Conservation (phyloP, 1,284 basidiomycete species). For the Termitomyces sp. region DNA sequence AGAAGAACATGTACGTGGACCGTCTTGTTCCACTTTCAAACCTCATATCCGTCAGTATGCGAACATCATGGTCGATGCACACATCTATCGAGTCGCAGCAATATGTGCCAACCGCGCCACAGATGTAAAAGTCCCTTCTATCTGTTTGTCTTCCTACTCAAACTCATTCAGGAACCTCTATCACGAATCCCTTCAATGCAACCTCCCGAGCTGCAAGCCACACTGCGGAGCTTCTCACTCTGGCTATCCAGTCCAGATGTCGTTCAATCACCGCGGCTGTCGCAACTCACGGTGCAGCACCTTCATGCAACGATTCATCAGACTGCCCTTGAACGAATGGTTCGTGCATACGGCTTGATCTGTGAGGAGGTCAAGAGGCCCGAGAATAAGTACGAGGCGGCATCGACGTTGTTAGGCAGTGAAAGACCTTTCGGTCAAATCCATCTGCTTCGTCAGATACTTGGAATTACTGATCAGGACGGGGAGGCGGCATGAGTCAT, state of each 20-base stretch:
- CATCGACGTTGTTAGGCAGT: conserved; percentile 79
- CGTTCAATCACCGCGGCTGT: conserved; percentile 75
- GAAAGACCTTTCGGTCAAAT: conserved; percentile 78
- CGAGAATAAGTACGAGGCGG: conserved; percentile 83
- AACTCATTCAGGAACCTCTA: conserved; percentile 55
- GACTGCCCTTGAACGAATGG: conserved; percentile 64
- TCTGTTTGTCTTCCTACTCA: not conserved
- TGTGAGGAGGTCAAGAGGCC: conserved; percentile 72
- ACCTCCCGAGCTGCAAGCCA: conserved; percentile 46
- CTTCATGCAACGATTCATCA: conserved; percentile 72
- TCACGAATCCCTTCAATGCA: conserved; percentile 58
- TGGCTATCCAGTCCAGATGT: conserved; percentile 69
- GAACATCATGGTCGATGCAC: conserved; percentile 69
- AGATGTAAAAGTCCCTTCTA: conserved; percentile 39
- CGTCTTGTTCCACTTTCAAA: not conserved
- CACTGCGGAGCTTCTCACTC: conserved; percentile 55
- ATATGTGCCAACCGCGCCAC: conserved; percentile 50
- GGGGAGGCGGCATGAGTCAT: not conserved
- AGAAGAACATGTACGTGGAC: conserved; percentile 71
- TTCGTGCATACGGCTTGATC: conserved; percentile 62
- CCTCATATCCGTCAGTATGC: conserved; percentile 47
- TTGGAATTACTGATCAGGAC: conserved; percentile 56
- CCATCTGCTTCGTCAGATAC: conserved; percentile 66
- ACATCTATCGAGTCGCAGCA: conserved; percentile 60
- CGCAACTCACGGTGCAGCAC: conserved; percentile 63